Conservation (phyloP, 108 stramenopile species). For the Cyclotella sp. region DNA sequence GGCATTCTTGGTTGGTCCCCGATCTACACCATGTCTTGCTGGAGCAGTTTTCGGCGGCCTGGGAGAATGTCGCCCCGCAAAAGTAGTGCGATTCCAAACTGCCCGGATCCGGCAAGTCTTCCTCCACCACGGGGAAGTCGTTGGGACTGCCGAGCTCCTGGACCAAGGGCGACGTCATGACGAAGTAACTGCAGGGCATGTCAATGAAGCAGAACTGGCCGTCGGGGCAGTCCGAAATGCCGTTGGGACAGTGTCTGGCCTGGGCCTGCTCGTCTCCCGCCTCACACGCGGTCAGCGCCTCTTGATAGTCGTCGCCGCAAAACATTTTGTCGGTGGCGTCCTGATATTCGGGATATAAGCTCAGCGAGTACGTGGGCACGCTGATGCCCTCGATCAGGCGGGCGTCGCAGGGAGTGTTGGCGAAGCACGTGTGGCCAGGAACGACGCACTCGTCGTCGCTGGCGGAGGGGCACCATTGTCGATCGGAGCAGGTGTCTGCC, state of each 20-base stretch:
- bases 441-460: conserved; percentile 47
- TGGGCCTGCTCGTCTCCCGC: conserved; percentile 30
- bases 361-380: conserved; percentile 48
- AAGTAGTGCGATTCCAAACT: conserved; percentile 24
- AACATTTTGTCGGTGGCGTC: conserved; percentile 51
- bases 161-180: conserved; percentile 31
- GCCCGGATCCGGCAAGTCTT: conserved; percentile 45
- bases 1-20: conserved; percentile 51
- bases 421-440: conserved; percentile 53
- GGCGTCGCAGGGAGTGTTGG: conserved; percentile 56
- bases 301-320: conserved; percentile 38
- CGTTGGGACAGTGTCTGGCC: conserved; percentile 41
- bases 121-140: not conserved
- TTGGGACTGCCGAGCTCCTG: conserved; percentile 14
- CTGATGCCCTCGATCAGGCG: conserved; percentile 25
- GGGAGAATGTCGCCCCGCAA: conserved; percentile 37
- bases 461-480: conserved; percentile 50
- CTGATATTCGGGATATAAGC: conserved; percentile 25
- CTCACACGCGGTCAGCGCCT: conserved; percentile 32
- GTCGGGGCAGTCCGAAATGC: conserved; percentile 19
- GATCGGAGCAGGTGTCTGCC: conserved; percentile 43
- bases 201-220: conserved; percentile 47
- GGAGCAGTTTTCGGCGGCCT: conserved; percentile 32
- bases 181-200: conserved; percentile 52
- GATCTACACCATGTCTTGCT: conserved; percentile 38